These are phyloP conservation scores for Staphylotrichum longicolle DNA, from an alignment of 495 filamentous ascomycete genomes.

Conservation along the genomic window DNA sequence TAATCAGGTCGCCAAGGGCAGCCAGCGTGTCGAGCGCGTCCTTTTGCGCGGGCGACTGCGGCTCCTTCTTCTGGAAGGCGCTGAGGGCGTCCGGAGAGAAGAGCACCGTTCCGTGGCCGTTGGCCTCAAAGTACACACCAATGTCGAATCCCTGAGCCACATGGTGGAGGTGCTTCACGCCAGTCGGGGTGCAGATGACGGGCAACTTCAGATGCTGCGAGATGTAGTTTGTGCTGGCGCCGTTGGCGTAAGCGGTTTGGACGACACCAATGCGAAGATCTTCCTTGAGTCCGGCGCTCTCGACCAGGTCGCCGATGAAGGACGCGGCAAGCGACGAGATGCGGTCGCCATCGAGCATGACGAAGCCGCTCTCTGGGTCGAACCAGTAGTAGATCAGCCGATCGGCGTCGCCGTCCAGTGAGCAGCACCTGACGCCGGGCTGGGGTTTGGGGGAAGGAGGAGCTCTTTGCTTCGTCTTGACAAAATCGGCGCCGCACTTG, in stretches of 20 bases:
- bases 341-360: conserved; percentile 91
- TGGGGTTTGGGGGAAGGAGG: conserved; percentile 77
- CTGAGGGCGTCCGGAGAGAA: conserved; percentile 82
- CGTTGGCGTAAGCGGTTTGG: conserved; percentile 97
- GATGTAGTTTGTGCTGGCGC: conserved; percentile 89
- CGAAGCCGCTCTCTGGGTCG: conserved; percentile 76
- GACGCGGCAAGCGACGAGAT: conserved; percentile 92
- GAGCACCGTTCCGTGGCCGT: conserved; percentile 93
- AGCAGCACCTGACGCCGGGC: conserved; percentile 78
- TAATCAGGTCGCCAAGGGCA: conserved; percentile 84
- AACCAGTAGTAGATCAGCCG: conserved; percentile 93
- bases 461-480: conserved; percentile 92
- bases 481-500: conserved; percentile 92
- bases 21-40: conserved; percentile 76
- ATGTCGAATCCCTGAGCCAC: conserved; percentile 87
- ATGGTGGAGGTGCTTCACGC: conserved; percentile 96
- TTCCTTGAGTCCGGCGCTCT: conserved; percentile 70
- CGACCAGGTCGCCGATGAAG: conserved; percentile 87
- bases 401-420: conserved; percentile 93
- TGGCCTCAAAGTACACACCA: conserved; percentile 97
- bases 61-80: conserved; percentile 70
- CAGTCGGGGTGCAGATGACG: conserved; percentile 88
- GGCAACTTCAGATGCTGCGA: conserved; percentile 82
- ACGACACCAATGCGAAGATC: conserved; percentile 88
- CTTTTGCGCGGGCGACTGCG: conserved; percentile 88